phyloP scores from a whole-genome alignment of 768 basidiomycete species.

The Psilocybe cyanescens region DNA sequence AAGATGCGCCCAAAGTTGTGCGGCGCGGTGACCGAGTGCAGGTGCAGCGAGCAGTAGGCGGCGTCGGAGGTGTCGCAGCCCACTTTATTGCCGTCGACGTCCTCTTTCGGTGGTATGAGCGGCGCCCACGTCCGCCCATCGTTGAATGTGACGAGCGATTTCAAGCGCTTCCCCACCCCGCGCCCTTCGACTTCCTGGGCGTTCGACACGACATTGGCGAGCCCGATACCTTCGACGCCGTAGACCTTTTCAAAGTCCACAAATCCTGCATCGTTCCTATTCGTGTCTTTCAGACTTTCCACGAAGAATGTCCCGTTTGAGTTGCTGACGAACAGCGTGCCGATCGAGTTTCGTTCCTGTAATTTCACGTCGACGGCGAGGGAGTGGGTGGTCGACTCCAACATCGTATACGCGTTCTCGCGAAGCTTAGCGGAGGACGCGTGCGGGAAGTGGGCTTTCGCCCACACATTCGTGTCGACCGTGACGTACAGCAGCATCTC shows the following conservation, averaged over 20 bases:
- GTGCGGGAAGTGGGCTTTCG: conserved; percentile 91
- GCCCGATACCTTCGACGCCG: conserved; percentile 87
- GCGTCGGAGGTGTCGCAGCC: conserved; percentile 60
- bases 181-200: conserved; percentile 81
- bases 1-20: conserved; percentile 96
- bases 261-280: conserved; percentile 84
- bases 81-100: conserved; percentile 64
- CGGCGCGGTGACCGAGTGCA: conserved; percentile 90
- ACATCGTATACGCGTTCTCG: conserved; percentile 95
- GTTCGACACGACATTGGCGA: conserved; percentile 88
- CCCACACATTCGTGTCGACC: conserved; percentile 83
- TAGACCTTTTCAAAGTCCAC: conserved; percentile 93
- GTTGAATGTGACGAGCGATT: conserved; percentile 86
- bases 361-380: conserved; percentile 93
- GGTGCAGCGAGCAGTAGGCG: conserved; percentile 79
- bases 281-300: conserved; percentile 89
- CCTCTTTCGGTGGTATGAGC: conserved; percentile 58
- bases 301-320: conserved; percentile 97
- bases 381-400: conserved; percentile 93
- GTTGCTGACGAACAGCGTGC: conserved; percentile 95
- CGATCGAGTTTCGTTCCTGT: conserved; percentile 65
- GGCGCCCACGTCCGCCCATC: conserved; percentile 86
- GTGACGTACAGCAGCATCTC: conserved; percentile 90
- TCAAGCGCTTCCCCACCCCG: conserved; percentile 70
- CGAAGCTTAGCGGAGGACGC: conserved; percentile 75